phyloP scores from a whole-genome alignment of 441 rosid genomes.

The Erysimum cheiri region DNA sequence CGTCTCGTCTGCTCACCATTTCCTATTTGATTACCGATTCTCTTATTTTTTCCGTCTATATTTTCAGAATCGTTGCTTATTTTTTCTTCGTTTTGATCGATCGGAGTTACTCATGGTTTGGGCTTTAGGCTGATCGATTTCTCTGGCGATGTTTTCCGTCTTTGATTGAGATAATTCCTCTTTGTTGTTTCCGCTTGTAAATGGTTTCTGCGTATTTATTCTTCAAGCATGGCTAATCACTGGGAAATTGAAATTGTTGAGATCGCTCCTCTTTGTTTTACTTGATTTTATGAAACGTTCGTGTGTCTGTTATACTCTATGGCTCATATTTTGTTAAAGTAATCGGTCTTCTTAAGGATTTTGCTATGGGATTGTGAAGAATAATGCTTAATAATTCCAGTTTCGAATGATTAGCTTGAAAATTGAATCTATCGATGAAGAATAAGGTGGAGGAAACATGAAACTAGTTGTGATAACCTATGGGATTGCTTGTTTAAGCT shows the following conservation, averaged over 20 bases:
- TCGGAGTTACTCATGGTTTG: slow-evolving; percentile 17
- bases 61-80: slow-evolving; percentile 27
- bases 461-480: slow-evolving; percentile 1
- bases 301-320: slow-evolving; percentile 1
- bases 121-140: slow-evolving; percentile 23
- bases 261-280: slow-evolving; percentile 11
- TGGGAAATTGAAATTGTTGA: neutral
- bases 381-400: neutral
- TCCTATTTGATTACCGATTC: slow-evolving; percentile 7
- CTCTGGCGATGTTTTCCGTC: slow-evolving; percentile 3
- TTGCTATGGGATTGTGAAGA: slow-evolving; percentile 13
- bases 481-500: slow-evolving; percentile 10
- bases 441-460: neutral
- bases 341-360: neutral
- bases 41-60: neutral
- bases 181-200: slow-evolving; percentile 35
- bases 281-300: neutral
- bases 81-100: slow-evolving; percentile 31
- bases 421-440: neutral
- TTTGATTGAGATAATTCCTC: slow-evolving; percentile 16
- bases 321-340: neutral
- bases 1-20: slow-evolving; percentile 11
- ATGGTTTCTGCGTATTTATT: neutral
- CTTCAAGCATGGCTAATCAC: slow-evolving; percentile 8
- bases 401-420: slow-evolving; percentile 18